Evolutionary conservation across 371 early-diverging fungal species (phyloP), one percentile per base, ranked within the genome.

Genomic region (Rhizopus sp.): DNA sequence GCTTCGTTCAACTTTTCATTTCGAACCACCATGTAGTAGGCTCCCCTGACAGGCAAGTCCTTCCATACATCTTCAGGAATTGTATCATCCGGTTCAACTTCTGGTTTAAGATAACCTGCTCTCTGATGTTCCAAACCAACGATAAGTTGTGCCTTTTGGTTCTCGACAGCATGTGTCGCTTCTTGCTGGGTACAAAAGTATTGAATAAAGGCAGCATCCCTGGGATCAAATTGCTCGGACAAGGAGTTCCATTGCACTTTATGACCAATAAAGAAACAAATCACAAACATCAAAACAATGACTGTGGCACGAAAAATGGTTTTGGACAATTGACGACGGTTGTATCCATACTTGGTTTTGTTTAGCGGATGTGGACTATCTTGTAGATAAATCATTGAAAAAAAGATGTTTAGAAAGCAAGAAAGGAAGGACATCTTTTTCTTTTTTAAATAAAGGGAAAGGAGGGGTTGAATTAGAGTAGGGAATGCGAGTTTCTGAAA

Each of bases 21-120:
- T 5, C 64, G 50, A 6, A 71, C 65, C 12, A 71, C 51, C 73
- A 77, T 77, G 42, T 77, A 77, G 16, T 68, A 67, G 7, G 59
- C 72, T 13, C 72, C 73, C 37, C 64, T 72, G 7, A 68, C 68
- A 1, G 73, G 73, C n/a, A 72, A 31, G 8, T 64, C 41, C 6
- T 62, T 37, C 73, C 70, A 73, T 3, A 59, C 50, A 16, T 55
- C 15, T 0, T 56, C 15, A 9, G 59, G 62, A 12, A 66, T 55
- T 9, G 30, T 34, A 40, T 69, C 55, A 47, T 61, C 62, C 13
- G 63, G 47, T 13, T 3, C n/a, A 39, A 47, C 30, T 23, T 34
- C 37, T 30, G 17, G 39, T 38, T 15, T 51, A 5, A 59, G 38
- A 53, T 52, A 47, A 30, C 38, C 39, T 4, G 39, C 31, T 30